A percentile compares a stretch with the other conserved stretches of the same genome.
These are phyloP conservation scores for Pilaira anomala DNA, from an alignment of 192 early-diverging fungal genomes.

Conservation along the genomic window DNA sequence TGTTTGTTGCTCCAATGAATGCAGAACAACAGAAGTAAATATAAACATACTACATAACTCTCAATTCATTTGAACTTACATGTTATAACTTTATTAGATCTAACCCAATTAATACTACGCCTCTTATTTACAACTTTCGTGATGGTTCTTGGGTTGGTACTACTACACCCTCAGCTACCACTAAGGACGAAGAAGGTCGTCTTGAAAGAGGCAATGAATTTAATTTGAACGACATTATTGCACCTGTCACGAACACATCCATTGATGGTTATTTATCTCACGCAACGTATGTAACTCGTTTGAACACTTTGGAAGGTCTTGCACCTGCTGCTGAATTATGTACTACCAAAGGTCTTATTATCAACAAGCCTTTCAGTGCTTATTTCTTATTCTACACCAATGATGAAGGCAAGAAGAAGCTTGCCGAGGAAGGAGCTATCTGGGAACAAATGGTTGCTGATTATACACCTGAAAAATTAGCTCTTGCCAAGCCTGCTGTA, in stretches of 20 bases:
- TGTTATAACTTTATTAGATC: constrained; percentile 22
- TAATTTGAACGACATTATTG: constrained; percentile 25
- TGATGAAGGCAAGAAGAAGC: background rate
- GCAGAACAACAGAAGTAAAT: constrained; percentile 24
- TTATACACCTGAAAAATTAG: constrained; percentile 14
- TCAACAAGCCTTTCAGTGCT: constrained; percentile 23
- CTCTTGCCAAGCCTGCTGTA: background rate
- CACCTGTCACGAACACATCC: background rate
- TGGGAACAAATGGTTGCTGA: constrained; percentile 19
- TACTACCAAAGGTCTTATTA: constrained; percentile 8
- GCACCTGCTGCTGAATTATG: constrained; percentile 9
- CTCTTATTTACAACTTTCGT: constrained; percentile 15
- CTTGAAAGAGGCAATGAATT: constrained; percentile 15
- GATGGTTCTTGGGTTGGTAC: constrained; percentile 28
- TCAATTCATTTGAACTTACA: background rate
- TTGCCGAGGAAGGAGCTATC: background rate
- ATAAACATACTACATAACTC: too few relatives aligned
- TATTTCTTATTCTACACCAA: constrained; percentile 24
- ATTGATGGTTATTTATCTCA: constrained; percentile 27
- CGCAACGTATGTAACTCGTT: constrained; percentile 17
- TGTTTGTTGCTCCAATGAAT: constrained; percentile 19
- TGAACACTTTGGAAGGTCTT: constrained; percentile 18
- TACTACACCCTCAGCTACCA: constrained; percentile 8
- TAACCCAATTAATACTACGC: constrained; percentile 8
- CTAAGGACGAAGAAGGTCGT: constrained; percentile 22